Conservation (phyloP, 345 rosid genomes). For the Camelina sativa region DNA sequence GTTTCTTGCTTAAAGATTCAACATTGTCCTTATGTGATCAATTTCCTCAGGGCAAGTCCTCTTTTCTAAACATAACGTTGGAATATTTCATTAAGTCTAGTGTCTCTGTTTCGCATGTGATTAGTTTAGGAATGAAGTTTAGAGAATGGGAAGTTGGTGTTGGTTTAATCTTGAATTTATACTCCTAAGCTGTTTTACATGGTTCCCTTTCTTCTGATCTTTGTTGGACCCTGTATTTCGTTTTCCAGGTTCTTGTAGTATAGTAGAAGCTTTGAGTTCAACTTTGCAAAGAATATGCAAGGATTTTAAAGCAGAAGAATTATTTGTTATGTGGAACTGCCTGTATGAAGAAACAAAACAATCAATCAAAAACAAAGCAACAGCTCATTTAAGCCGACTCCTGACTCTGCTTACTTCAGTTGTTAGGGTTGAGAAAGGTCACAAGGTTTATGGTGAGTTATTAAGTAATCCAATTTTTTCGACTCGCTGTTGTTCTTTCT, state of each 20-base stretch:
- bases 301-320: conserved; percentile 54
- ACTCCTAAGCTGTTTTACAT: background rate
- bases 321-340: conserved; percentile 59
- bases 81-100: no score
- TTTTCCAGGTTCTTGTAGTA: conserved; percentile 51
- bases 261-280: conserved; percentile 59
- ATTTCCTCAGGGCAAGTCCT: conserved; percentile 56
- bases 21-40: conserved; percentile 54
- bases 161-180: background rate
- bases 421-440: conserved; percentile 50
- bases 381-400: conserved; percentile 51
- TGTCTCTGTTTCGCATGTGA: no score
- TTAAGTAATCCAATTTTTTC: background rate
- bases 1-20: conserved; percentile 53
- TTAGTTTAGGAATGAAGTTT: no score
- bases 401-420: conserved; percentile 55
- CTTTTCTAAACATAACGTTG: background rate
- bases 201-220: background rate
- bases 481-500: no score
- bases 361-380: conserved; percentile 36
- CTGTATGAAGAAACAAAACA: conserved; percentile 52
- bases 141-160: no score
- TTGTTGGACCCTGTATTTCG: background rate
- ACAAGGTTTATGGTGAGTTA: conserved; percentile 58
- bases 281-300: conserved; percentile 60